Percentiles rank a stretch among this genome's conserved stretches.
Conservation (phyloP, 1,284 basidiomycete species). For the Sporisorium exsertum region DNA sequence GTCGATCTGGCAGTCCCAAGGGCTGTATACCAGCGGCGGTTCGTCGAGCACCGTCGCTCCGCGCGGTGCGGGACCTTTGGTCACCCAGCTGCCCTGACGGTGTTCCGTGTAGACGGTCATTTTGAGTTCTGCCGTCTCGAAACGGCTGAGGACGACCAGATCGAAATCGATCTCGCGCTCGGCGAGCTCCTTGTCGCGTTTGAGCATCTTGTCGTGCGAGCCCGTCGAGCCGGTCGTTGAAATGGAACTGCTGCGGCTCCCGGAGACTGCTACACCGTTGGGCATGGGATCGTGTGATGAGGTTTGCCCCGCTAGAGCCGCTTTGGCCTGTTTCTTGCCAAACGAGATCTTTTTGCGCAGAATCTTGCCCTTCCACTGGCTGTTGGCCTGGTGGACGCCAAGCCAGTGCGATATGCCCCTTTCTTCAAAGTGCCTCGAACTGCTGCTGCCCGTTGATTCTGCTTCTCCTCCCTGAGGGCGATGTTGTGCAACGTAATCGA, state of each 20-base stretch:
- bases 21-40: constrained; percentile 38
- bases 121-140: constrained; percentile 42
- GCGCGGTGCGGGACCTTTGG: constrained; percentile 28
- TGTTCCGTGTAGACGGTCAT: constrained; percentile 49
- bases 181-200: constrained; percentile 35
- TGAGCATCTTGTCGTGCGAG: constrained; percentile 41
- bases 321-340: constrained; percentile 25
- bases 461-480: background rate
- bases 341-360: constrained; percentile 44
- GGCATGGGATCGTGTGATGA: constrained; percentile 30
- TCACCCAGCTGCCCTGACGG: constrained; percentile 39
- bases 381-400: constrained; percentile 1
- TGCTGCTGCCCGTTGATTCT: background rate
- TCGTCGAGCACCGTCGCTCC: constrained; percentile 22
- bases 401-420: constrained; percentile 30
- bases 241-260: constrained; percentile 9
- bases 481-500: constrained; percentile 20
- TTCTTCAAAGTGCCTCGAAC: constrained; percentile 8
- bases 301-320: constrained; percentile 3
- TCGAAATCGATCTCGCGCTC: constrained; percentile 43
- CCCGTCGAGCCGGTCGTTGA: background rate
- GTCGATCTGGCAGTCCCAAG: constrained; percentile 49
- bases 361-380: constrained; percentile 34
- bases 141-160: constrained; percentile 39
- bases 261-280: background rate